Evolutionary conservation across 2,329 filamentous ascomycete genomes (phyloP).

Genomic region (Colletotrichum brevisporum): DNA sequence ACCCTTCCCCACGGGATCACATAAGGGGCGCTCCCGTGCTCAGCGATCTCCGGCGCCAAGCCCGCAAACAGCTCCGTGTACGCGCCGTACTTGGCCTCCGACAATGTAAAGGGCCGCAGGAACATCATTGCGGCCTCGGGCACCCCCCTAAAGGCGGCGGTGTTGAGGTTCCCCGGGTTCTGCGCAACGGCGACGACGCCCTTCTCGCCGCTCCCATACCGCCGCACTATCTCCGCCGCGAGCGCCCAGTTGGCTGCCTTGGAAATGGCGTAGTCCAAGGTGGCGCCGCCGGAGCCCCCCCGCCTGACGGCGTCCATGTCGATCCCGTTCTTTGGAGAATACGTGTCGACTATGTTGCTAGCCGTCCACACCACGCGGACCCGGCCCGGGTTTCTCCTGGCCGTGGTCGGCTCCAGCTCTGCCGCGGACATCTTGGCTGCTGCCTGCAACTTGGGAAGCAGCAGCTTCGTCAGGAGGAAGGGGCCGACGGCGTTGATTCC

Average conservation of each 20-base stretch:
- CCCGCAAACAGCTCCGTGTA: slow-evolving; percentile 58
- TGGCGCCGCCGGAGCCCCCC: slow-evolving; percentile 42
- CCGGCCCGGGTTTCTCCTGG: slow-evolving; percentile 42
- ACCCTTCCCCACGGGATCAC: slow-evolving; percentile 49
- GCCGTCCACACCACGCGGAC: slow-evolving; percentile 51
- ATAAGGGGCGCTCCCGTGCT: slow-evolving; percentile 47
- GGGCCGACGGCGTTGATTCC: slow-evolving; percentile 53
- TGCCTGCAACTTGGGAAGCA: slow-evolving; percentile 50
- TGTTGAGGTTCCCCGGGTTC: slow-evolving; percentile 53
- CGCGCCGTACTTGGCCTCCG: slow-evolving; percentile 51
- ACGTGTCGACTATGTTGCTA: slow-evolving; percentile 47
- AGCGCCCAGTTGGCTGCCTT: slow-evolving; percentile 54
- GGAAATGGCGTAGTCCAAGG: slow-evolving; percentile 48
- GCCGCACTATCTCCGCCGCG: slow-evolving; percentile 47
- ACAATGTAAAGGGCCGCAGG: slow-evolving; percentile 37
- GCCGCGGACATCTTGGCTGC: not conserved
- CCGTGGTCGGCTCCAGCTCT: slow-evolving; percentile 30
- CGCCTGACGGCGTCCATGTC: slow-evolving; percentile 44
- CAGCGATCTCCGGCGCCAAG: slow-evolving; percentile 52
- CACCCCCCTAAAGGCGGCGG: slow-evolving; percentile 42
- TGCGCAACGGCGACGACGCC: slow-evolving; percentile 48
- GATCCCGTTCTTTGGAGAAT: slow-evolving; percentile 46
- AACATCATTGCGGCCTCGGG: slow-evolving; percentile 18
- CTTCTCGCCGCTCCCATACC: slow-evolving; percentile 42
- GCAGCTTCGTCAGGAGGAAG: slow-evolving; percentile 51